Evolutionary conservation across 768 basidiomycete genomes (phyloP).

Genomic region (Boletellus emodensis): DNA sequence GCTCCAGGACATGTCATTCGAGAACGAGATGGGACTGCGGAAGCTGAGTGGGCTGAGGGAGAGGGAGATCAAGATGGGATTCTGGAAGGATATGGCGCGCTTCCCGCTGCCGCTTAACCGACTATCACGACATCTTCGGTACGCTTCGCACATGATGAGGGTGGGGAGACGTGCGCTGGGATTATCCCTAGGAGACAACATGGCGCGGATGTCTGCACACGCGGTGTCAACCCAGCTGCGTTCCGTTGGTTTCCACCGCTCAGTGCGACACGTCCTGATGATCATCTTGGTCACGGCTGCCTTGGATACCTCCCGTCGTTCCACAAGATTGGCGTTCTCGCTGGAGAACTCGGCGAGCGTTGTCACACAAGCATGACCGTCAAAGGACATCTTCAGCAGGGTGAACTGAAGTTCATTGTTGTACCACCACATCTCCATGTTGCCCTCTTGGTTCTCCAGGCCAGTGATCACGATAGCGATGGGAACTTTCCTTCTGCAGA

Average conservation of each 20-base stretch:
- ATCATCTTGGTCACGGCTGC: slow-evolving; percentile 21
- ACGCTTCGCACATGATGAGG: slow-evolving; percentile 25
- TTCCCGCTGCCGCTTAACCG: slow-evolving; percentile 7
- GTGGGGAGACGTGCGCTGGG: slow-evolving; percentile 8
- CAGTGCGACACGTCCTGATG: slow-evolving; percentile 11
- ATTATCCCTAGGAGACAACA: slow-evolving; percentile 14
- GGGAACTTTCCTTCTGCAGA: slow-evolving; percentile 39
- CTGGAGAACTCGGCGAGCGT: slow-evolving; percentile 16
- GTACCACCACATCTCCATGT: slow-evolving; percentile 34
- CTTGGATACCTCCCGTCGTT: slow-evolving; percentile 26
- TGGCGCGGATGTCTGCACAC: slow-evolving; percentile 23
- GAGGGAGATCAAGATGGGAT: slow-evolving; percentile 16
- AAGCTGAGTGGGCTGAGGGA: slow-evolving; percentile 13
- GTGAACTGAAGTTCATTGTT: slow-evolving; percentile 23
- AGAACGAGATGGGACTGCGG: slow-evolving; percentile 22
- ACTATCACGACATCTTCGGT: not conserved
- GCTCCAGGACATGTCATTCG: slow-evolving; percentile 6
- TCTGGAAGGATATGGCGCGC: slow-evolving; percentile 24
- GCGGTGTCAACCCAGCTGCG: slow-evolving; percentile 27
- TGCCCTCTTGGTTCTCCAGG: slow-evolving; percentile 35
- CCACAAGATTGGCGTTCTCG: slow-evolving; percentile 8
- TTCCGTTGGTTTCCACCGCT: slow-evolving; percentile 28
- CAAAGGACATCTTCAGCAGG: slow-evolving; percentile 25
- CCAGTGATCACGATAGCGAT: slow-evolving; percentile 39
- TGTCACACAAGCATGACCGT: slow-evolving; percentile 32